phyloP scores from a whole-genome alignment of 129 eudicot species.

The Gnaphalium uliginosum region DNA sequence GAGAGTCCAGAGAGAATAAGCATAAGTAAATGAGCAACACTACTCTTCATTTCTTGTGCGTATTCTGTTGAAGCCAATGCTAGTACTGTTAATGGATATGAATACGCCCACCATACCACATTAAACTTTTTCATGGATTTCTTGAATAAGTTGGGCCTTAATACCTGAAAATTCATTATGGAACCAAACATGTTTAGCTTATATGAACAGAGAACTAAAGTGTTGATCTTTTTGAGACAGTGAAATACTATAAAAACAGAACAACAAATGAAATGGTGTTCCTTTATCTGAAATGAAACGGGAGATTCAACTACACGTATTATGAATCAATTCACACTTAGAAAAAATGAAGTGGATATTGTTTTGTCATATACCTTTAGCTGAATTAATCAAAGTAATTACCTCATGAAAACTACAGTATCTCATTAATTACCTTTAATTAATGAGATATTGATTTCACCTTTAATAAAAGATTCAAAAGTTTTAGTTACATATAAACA shows the following conservation, averaged over 20 bases:
- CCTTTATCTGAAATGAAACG: neutral
- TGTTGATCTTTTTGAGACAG: neutral
- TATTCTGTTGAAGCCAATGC: constrained; percentile 58
- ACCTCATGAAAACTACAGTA: too few species aligned
- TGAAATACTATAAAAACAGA: constrained; percentile 6
- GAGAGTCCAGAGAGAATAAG: constrained; percentile 44
- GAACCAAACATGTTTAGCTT: neutral
- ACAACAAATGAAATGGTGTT: neutral
- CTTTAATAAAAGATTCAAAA: too few species aligned
- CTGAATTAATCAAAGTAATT: too few species aligned
- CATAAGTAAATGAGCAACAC: constrained; percentile 47
- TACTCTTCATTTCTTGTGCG: constrained; percentile 48
- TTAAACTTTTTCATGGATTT: constrained; percentile 58
- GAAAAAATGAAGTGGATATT: too few species aligned
- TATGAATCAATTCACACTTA: too few species aligned
- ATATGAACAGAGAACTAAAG: neutral
- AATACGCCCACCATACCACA: constrained; percentile 71
- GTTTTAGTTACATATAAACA: neutral
- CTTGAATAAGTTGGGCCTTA: constrained; percentile 55
- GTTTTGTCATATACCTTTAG: too few species aligned
- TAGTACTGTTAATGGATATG: constrained; percentile 49
- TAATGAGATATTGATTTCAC: too few species aligned
- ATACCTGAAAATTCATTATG: constrained; percentile 29
- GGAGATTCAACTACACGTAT: too few species aligned
- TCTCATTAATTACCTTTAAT: too few species aligned